These are phyloP conservation scores for Heterobasidion irregulare DNA, from an alignment of 1,284 basidiomycete genomes.

Conservation along the genomic window DNA sequence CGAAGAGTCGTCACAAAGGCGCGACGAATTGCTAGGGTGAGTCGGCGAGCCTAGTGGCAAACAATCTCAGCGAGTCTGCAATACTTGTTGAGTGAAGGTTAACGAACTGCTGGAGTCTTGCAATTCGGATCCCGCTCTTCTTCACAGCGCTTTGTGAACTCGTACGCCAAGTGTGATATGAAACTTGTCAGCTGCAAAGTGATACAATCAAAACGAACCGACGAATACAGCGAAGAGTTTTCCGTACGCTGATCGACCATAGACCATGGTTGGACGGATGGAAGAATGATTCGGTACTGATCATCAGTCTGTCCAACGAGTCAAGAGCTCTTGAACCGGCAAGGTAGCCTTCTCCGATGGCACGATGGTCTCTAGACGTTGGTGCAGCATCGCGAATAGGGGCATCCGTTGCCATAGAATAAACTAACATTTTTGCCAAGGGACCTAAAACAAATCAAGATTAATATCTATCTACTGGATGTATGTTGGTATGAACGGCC, in stretches of 20 bases:
- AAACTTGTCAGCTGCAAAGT: conserved; percentile 60
- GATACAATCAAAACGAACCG: conserved; percentile 12
- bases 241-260: conserved; percentile 51
- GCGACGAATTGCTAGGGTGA: conserved; percentile 79
- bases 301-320: conserved; percentile 82
- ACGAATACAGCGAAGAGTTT: neutral
- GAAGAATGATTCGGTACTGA: conserved; percentile 90
- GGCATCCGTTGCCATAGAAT: conserved; percentile 87
- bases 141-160: conserved; percentile 78
- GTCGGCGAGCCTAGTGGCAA: conserved; percentile 47
- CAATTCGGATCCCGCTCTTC: conserved; percentile 80
- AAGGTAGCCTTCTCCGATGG: conserved; percentile 44
- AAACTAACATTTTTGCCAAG: conserved; percentile 84
- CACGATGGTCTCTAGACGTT: conserved; percentile 18
- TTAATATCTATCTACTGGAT: too few species aligned
- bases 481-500: conserved; percentile 12
- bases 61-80: neutral
- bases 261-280: conserved; percentile 79
- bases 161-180: conserved; percentile 68
- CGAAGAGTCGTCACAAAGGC: conserved; percentile 80
- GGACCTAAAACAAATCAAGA: conserved; percentile 37
- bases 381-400: conserved; percentile 38
- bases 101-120: conserved; percentile 69
- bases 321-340: conserved; percentile 89
- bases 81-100: neutral